Evolutionary conservation across 2,329 filamentous ascomycete species (phyloP), one percentile per base, ranked within the genome.

Genomic region (Claviceps digitariae): DNA sequence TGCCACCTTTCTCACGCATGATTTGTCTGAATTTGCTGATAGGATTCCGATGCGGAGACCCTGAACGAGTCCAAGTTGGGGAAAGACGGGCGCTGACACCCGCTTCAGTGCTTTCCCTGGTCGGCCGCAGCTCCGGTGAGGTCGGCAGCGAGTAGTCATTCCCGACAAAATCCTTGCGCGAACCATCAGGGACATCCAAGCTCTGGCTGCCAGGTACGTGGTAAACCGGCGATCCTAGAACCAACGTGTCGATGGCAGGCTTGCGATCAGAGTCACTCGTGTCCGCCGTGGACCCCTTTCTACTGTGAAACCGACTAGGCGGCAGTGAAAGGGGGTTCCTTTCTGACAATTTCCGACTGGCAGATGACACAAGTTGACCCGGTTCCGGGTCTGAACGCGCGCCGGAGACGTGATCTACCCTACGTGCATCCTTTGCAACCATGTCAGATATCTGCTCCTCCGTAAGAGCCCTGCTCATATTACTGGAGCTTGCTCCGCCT

Each of bases 31-130:
- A 75, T 59, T 74, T 79, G 29, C 68, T 68, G 54, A 82, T 69
- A 0, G 79, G 76, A 52, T 80, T 84, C 51, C 82, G 77, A 0
- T 72, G 70, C 31, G 85, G 84, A 7, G 86, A 88, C 2, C 73
- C 72, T 1, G 78, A 74, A 25, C 84, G 77, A 60, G 83, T 88
- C 8, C 73, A 73, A 3, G 75, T 71, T 1, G 82, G 78, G 3
- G 84, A 86, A 9, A 85, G 64, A 54, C 86, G 82, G 57, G 79
- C 74, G 23, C 77, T 77, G 55, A 83, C 78, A 13, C 75, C 76
- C 4, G 81, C 79, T 51, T 84, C 75, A 1, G 69, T 67, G 60
- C 71, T 60, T 60, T 79, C 67, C 55, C 74, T 64, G 65, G 73
- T 58, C 4, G 71, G 63, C 38, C 70, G 74, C n/a, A 74, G 61